Percentiles rank a stretch among this genome's conserved stretches.
Evolutionary conservation across 768 basidiomycete genomes (phyloP).

Genomic region (Rhizopogon vesiculosus): DNA sequence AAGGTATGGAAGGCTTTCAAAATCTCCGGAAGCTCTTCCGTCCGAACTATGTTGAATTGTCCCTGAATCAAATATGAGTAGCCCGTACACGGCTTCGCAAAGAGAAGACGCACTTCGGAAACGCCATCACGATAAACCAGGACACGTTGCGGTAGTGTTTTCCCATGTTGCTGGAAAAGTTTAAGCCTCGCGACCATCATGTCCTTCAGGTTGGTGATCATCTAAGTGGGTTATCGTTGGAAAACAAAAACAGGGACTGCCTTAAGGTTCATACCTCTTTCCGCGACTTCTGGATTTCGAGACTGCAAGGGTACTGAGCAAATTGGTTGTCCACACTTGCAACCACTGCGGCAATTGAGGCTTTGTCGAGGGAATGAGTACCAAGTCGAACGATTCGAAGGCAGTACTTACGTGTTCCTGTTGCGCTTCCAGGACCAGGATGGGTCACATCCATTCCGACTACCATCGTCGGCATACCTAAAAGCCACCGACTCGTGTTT

Average conservation of each 20-base stretch:
- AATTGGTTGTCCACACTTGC: slow-evolving; percentile 40
- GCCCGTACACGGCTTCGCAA: neutral
- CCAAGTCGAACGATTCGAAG: neutral
- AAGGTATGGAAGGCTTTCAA: slow-evolving; percentile 37
- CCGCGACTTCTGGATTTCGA: slow-evolving; percentile 50
- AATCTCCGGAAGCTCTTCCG: slow-evolving; percentile 41
- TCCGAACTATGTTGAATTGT: slow-evolving; percentile 42
- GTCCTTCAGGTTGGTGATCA: slow-evolving; percentile 42
- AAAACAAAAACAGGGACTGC: neutral
- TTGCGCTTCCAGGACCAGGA: slow-evolving; percentile 67
- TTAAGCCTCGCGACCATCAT: slow-evolving; percentile 48
- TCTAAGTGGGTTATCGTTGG: slow-evolving; percentile 18
- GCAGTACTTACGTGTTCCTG: slow-evolving; percentile 35
- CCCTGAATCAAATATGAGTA: slow-evolving; percentile 29
- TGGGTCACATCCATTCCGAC: slow-evolving; percentile 70
- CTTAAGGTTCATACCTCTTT: slow-evolving; percentile 53
- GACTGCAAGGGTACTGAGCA: slow-evolving; percentile 46
- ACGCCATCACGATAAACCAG: slow-evolving; percentile 73
- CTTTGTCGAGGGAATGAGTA: slow-evolving; percentile 8
- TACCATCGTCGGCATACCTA: slow-evolving; percentile 41
- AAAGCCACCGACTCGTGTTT: slow-evolving; percentile 34
- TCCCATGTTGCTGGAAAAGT: slow-evolving; percentile 32
- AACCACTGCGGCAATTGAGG: slow-evolving; percentile 52
- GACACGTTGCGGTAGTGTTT: slow-evolving; percentile 37
- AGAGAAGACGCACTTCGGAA: slow-evolving; percentile 50